Evolutionary conservation across 2,329 filamentous ascomycete genomes (phyloP).

Genomic region (Diaporthe citri): DNA sequence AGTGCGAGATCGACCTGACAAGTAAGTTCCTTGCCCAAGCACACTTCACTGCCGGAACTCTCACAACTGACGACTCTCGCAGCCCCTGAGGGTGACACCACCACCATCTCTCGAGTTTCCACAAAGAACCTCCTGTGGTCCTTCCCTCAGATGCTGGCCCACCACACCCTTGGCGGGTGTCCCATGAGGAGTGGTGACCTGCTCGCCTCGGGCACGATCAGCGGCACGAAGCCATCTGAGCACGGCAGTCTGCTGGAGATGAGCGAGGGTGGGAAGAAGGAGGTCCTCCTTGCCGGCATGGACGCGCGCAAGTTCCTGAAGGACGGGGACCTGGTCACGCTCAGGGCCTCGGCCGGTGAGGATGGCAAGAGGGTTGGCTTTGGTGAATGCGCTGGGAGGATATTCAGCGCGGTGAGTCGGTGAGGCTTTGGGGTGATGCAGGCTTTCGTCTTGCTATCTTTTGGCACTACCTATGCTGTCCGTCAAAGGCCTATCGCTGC

Average conservation of each 20-base stretch:
- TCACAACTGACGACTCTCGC: slow-evolving; percentile 37
- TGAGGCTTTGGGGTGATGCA: not conserved
- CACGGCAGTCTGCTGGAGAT: slow-evolving; percentile 61
- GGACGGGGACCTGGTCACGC: slow-evolving; percentile 59
- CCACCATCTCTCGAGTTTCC: slow-evolving; percentile 71
- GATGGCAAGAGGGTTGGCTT: slow-evolving; percentile 56
- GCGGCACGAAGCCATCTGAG: slow-evolving; percentile 54
- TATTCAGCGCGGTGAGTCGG: slow-evolving; percentile 41
- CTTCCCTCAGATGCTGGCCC: slow-evolving; percentile 85
- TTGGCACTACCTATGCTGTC: not conserved
- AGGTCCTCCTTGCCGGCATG: slow-evolving; percentile 55
- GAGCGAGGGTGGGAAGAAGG: slow-evolving; percentile 59
- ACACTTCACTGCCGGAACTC: too few species aligned
- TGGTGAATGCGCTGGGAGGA: slow-evolving; percentile 56
- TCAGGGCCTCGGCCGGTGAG: slow-evolving; percentile 54
- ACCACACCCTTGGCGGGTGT: slow-evolving; percentile 83
- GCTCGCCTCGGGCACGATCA: slow-evolving; percentile 83
- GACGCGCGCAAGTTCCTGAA: slow-evolving; percentile 58
- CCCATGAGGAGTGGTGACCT: slow-evolving; percentile 80
- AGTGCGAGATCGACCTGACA: slow-evolving; percentile 73
- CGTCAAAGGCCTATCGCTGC: not conserved
- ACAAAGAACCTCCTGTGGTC: slow-evolving; percentile 81
- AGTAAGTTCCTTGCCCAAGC: slow-evolving; percentile 58
- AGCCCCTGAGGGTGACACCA: slow-evolving; percentile 59
- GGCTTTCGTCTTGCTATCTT: too few species aligned